Base-by-base conservation (phyloP, 78 protist genomes). In the Dictyostelium discoideum region DNA sequence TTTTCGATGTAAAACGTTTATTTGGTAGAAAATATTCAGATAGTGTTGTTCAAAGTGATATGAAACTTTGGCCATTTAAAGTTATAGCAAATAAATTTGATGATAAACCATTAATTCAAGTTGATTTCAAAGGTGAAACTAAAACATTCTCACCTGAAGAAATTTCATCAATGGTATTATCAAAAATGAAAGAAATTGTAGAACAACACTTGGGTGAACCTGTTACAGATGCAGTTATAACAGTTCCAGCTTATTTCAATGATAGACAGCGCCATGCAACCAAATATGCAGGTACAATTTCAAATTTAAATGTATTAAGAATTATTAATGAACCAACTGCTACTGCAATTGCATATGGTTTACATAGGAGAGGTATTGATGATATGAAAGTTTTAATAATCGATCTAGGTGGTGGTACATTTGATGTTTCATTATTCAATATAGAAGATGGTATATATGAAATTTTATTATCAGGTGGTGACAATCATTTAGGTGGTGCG, bases 271-370 rank as follows among this genome's bases (percentile, higher is more conserved):
- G 99, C 63, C 98, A 98, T 94, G 99, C 99, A 29, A 99, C 99
- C 85, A 98, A 98, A 95, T 98, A 98, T 60, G 99, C 99, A 29
- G 99, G 99, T 13, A 86, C 98, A 80, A 92, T 90, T 50, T 87
- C 92, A 94, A 98, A 97, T 97, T 69, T 98, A 98, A 97, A 99
- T 97, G 96, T 97, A 26, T 87, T 98, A 65, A 98, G 99, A 65
- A 98, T 99, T 69, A 96, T 99, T 92, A 99, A 98, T 97, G 99
- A 99, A 94, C 99, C 99, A 74, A 99, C 99, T 2, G 99, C 99
- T 32, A 99, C 99, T 80, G 99, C 99, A 8, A 92, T 99, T 46
- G 99, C 99, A 26, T 99, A 99, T 97, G 99, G 99, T 44, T 94
- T 99, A n/a, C 98, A 99, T 85, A 98, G 97, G 92, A 92, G 87